Conservation (phyloP, 306 rosid genomes). For the barrel medic (Medicago truncatula) region MtrunA17r5.0-ANR NC_053049.1:8544001-8544500, state of each 20-base stretch:
- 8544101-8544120: not conserved
- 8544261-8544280: too few species aligned
- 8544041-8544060: not conserved
- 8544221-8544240: too few species aligned
- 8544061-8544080: not conserved
- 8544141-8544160: not conserved
- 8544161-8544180: not conserved
- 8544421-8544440: slow-evolving; percentile 24
- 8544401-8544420: slow-evolving; percentile 60
- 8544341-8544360: slow-evolving; percentile 73
- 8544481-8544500: slow-evolving; percentile 52
- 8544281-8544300: slow-evolving; percentile 55
- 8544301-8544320: slow-evolving; percentile 79
- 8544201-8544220: slow-evolving; percentile 69
- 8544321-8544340: slow-evolving; percentile 92
- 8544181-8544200: slow-evolving; percentile 10
- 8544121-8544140: not conserved
- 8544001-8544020: slow-evolving; percentile 30
- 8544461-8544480: slow-evolving; percentile 36
- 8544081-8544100: not conserved
- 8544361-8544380: slow-evolving; percentile 96
- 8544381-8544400: slow-evolving; percentile 70
- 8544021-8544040: not conserved
- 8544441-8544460: not conserved
- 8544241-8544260: too few species aligned